phyloP scores from a whole-genome alignment of 805 yeast species.

The Kodamaea nitidulidarum region DNA sequence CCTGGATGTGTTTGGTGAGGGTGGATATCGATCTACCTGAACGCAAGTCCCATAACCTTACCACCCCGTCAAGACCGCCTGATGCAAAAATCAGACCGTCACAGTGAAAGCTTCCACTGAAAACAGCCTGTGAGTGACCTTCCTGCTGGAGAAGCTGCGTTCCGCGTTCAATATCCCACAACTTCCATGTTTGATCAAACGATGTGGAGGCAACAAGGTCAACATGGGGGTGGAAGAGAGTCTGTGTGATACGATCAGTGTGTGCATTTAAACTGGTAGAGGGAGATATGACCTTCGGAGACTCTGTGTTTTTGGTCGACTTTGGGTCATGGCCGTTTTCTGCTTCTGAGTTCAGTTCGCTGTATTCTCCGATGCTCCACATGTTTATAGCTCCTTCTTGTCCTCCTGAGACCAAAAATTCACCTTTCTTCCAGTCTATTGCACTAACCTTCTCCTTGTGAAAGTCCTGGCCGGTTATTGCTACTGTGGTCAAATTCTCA shows the following conservation, averaged over 20 bases:
- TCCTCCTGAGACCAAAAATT: conserved; percentile 32
- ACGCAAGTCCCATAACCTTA: conserved; percentile 81
- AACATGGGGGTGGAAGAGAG: conserved; percentile 64
- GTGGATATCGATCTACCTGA: conserved; percentile 61
- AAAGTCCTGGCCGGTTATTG: conserved; percentile 29
- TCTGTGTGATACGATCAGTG: conserved; percentile 52
- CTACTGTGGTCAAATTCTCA: conserved; percentile 29
- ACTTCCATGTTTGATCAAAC: conserved; percentile 80
- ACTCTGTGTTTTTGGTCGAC: conserved; percentile 5
- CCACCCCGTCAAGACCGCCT: conserved; percentile 74
- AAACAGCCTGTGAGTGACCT: conserved; percentile 78
- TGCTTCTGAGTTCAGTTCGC: conserved; percentile 1
- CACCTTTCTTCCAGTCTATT: conserved; percentile 54
- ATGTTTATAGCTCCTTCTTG: conserved; percentile 33
- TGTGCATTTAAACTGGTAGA: conserved; percentile 23
- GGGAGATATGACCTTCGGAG: conserved; percentile 17
- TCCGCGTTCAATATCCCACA: conserved; percentile 66
- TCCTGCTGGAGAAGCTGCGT: conserved; percentile 60
- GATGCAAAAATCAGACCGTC: conserved; percentile 77
- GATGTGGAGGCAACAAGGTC: conserved; percentile 64
- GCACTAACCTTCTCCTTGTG: conserved; percentile 69
- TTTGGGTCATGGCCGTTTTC: conserved; percentile 5
- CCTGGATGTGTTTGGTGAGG: conserved; percentile 66
- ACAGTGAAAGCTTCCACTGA: conserved; percentile 56
- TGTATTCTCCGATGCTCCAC: conserved; percentile 20